Conservation (phyloP, 1,139 yeast species). For the Suhomyces chickasaworum region DNA sequence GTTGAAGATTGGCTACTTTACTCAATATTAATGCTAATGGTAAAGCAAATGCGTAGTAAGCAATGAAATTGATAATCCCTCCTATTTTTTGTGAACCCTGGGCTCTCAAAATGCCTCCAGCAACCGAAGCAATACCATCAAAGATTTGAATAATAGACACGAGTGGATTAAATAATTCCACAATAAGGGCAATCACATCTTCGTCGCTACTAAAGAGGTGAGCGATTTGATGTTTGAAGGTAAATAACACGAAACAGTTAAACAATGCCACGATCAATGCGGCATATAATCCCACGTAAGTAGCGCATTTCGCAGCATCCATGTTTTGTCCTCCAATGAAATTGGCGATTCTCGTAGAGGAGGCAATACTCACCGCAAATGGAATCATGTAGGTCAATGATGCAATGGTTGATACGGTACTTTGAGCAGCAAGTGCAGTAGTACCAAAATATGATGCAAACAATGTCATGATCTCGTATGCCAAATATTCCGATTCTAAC, state of each 20-base stretch:
- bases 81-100: conserved; percentile 86
- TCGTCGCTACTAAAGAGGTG: conserved; percentile 68
- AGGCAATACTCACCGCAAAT: conserved; percentile 84
- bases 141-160: conserved; percentile 74
- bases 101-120: conserved; percentile 83
- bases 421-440: conserved; percentile 81
- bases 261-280: conserved; percentile 59
- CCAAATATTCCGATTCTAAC: conserved; percentile 62
- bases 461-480: conserved; percentile 58
- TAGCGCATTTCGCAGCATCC: conserved; percentile 61
- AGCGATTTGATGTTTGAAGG: conserved; percentile 61
- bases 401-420: conserved; percentile 81
- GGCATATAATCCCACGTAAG: conserved; percentile 61
- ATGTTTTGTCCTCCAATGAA: conserved; percentile 80
- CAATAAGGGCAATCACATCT: conserved; percentile 55
- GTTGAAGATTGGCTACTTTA: conserved; percentile 51
- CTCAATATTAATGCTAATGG: conserved; percentile 73
- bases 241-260: conserved; percentile 55
- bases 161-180: conserved; percentile 58
- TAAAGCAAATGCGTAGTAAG: conserved; percentile 69
- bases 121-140: conserved; percentile 81
- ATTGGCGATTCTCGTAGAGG: conserved; percentile 85
- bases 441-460: conserved; percentile 81
- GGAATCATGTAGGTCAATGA: conserved; percentile 84
- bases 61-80: conserved; percentile 72